Conservation (phyloP, 345 rosid genomes). For the Aquilaria yunnanensis region DNA sequence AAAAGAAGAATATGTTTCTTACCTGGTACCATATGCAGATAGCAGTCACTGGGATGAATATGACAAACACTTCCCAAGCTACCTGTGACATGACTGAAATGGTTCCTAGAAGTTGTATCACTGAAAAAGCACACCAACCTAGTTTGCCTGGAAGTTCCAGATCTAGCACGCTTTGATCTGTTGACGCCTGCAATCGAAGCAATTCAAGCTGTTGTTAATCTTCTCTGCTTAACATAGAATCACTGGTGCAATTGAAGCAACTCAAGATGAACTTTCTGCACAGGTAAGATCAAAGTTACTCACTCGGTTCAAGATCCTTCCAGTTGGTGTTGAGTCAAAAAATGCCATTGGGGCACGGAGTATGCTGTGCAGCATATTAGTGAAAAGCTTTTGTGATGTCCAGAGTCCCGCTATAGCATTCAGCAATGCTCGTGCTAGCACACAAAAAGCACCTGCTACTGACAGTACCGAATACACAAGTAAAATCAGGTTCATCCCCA, state of each 20-base stretch:
- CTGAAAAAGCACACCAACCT: conserved; percentile 93
- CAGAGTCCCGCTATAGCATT: conserved; percentile 62
- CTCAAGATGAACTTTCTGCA: not conserved
- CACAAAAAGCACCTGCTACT: conserved; percentile 64
- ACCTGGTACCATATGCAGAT: conserved; percentile 94
- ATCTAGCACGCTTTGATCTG: conserved; percentile 89
- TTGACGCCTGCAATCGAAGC: conserved; percentile 56
- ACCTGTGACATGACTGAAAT: conserved; percentile 88
- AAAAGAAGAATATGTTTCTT: conserved; percentile 18
- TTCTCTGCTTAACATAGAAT: not conserved
- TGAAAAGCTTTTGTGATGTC: conserved; percentile 76
- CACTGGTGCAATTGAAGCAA: not conserved
- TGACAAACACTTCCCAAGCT: conserved; percentile 93
- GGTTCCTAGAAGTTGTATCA: conserved; percentile 76
- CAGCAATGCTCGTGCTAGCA: conserved; percentile 61
- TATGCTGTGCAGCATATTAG: conserved; percentile 64
- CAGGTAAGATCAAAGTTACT: conserved; percentile 17
- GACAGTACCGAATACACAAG: conserved; percentile 64
- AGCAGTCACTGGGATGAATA: conserved; percentile 96
- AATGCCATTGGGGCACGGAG: conserved; percentile 88
- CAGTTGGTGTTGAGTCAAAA: conserved; percentile 92
- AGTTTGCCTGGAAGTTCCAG: conserved; percentile 69
- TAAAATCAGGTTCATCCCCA: conserved; percentile 50
- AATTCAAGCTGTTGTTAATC: conserved; percentile 1
- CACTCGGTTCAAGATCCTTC: conserved; percentile 92